These are phyloP conservation scores for Russula sp. DNA, from an alignment of 768 basidiomycete species.

Conservation along the genomic window DNA sequence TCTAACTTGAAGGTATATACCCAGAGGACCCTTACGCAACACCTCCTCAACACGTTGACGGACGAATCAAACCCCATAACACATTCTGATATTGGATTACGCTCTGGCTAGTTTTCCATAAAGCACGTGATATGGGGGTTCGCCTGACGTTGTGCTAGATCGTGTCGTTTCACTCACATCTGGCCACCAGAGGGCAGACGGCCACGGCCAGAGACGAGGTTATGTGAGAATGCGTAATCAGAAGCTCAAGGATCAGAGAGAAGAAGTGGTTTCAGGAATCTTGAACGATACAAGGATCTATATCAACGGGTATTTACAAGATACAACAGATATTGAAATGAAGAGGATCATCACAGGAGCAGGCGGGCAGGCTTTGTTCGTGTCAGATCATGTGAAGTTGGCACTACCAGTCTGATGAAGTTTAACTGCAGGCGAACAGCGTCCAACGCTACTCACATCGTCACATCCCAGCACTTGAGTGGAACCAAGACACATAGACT, in stretches of 20 bases:
- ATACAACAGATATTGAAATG: conserved; percentile 76
- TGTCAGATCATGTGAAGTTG: background rate
- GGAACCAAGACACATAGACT: conserved; percentile 64
- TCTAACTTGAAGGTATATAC: background rate
- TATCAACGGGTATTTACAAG: conserved; percentile 60
- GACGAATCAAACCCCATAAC: conserved; percentile 73
- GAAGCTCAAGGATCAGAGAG: conserved; percentile 27
- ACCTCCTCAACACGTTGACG: conserved; percentile 52
- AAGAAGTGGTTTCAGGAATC: conserved; percentile 17
- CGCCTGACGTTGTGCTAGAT: conserved; percentile 33
- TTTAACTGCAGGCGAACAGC: conserved; percentile 38
- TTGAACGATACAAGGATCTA: conserved; percentile 50
- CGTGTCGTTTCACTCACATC: conserved; percentile 54
- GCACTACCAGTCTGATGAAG: background rate
- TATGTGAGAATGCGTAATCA: conserved; percentile 23
- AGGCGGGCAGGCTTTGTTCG: conserved; percentile 60
- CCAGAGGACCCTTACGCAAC: conserved; percentile 40
- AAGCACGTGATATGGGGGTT: background rate
- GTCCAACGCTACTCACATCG: conserved; percentile 67
- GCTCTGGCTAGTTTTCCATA: conserved; percentile 42
- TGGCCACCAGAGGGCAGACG: conserved; percentile 30
- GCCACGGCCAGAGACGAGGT: conserved; percentile 20
- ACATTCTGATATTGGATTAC: conserved; percentile 54
- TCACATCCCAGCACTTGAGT: conserved; percentile 65
- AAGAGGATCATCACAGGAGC: conserved; percentile 56